These are phyloP conservation scores for Apiotrichum montevideense DNA, from an alignment of 1,284 basidiomycete genomes.

Conservation along the genomic window DNA sequence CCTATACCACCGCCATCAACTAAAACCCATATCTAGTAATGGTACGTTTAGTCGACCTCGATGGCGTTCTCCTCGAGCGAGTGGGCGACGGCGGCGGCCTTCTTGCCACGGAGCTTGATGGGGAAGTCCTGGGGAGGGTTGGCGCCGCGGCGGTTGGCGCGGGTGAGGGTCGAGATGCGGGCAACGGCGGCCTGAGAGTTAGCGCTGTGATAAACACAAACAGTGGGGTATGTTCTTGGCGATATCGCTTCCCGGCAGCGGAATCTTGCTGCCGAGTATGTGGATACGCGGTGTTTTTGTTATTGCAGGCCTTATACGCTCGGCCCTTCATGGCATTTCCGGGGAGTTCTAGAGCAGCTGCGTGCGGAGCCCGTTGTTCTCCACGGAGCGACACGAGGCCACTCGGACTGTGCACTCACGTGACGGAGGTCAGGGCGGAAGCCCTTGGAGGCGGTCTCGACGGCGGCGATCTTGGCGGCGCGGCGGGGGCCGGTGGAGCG, in stretches of 20 bases:
- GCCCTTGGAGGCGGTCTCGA: conserved; percentile 59
- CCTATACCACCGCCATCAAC: neutral
- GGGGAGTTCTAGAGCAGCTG: conserved; percentile 41
- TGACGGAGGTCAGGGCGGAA: conserved; percentile 77
- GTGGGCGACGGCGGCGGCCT: conserved; percentile 67
- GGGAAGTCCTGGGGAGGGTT: conserved; percentile 57
- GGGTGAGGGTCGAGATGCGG: conserved; percentile 68
- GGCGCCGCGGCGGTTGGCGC: conserved; percentile 61
- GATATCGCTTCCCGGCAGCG: neutral
- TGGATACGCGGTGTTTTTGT: conserved; percentile 3
- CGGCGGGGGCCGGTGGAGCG: conserved; percentile 68
- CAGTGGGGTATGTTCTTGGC: neutral
- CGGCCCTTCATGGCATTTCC: conserved; percentile 37
- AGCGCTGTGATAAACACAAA: neutral
- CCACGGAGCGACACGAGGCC: too few species aligned
- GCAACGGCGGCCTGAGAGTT: conserved; percentile 64
- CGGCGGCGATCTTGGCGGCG: conserved; percentile 63
- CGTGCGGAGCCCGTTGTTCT: conserved; percentile 9
- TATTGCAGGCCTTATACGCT: conserved; percentile 42
- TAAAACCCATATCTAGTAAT: too few species aligned
- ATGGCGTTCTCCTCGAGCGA: conserved; percentile 37
- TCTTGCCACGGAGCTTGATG: conserved; percentile 71
- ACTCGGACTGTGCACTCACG: conserved; percentile 53
- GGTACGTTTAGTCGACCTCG: conserved; percentile 40
- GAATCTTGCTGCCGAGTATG: neutral